Conservation (phyloP, 306 rosid genomes). For the Phaseolus lunatus region DNA sequence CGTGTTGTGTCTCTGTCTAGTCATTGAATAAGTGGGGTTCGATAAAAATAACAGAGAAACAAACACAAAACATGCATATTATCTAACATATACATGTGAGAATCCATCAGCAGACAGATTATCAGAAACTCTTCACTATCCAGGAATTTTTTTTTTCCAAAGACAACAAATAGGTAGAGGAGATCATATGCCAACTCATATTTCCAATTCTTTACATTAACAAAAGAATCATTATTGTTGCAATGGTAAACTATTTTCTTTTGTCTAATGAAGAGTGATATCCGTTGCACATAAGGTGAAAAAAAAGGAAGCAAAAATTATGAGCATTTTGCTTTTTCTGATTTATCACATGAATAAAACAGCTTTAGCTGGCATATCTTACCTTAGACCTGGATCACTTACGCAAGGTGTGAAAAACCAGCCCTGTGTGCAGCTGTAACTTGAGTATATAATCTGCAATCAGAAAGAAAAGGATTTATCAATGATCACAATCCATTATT, state of each 20-base stretch:
- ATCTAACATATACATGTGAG: neutral
- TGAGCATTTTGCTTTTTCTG: conserved; percentile 2
- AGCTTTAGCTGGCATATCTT: conserved; percentile 43
- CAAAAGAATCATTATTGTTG: conserved; percentile 12
- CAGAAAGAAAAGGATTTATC: neutral
- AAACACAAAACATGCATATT: neutral
- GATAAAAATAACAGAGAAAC: neutral
- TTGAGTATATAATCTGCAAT: conserved; percentile 80
- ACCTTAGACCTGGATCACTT: conserved; percentile 92
- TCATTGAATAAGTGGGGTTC: neutral
- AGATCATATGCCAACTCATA: conserved; percentile 10
- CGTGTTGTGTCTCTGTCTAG: neutral
- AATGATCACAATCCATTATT: conserved; percentile 17
- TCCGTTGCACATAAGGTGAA: conserved; percentile 1
- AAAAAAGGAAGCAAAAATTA: conserved; percentile 14
- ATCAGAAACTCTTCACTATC: neutral
- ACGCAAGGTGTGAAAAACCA: conserved; percentile 98
- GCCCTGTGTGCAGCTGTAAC: conserved; percentile 94
- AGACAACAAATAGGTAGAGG: neutral
- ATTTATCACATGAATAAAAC: conserved; percentile 35
- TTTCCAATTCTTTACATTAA: conserved; percentile 23
- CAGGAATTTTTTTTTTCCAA: no score
- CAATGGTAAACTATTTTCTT: neutral
- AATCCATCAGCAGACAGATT: neutral
- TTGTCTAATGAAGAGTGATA: conserved; percentile 24